These are phyloP conservation scores for Globisporangium abappressorium DNA, from an alignment of 352 stramenopile genomes.

Conservation along the genomic window DNA sequence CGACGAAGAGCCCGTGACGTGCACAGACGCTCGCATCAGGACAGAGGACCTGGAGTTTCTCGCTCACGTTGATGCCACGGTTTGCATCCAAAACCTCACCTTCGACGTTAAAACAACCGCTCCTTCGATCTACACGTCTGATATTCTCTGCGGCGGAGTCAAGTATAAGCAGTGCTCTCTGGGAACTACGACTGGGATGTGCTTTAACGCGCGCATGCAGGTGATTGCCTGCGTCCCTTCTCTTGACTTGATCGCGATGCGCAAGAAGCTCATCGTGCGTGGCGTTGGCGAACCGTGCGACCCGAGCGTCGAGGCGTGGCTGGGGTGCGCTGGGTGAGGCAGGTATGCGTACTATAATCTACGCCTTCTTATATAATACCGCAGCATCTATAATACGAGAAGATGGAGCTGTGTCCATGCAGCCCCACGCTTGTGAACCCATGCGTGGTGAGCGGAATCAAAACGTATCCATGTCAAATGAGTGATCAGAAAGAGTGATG, in stretches of 20 bases:
- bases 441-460: not conserved
- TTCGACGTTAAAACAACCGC: not conserved
- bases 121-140: constrained; percentile 24
- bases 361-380: not conserved
- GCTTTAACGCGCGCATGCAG: constrained; percentile 44
- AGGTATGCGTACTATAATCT: not conserved
- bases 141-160: constrained; percentile 25
- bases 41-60: constrained; percentile 18
- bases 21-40: constrained; percentile 23
- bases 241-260: constrained; percentile 32
- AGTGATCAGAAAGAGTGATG: not conserved
- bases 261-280: constrained; percentile 28
- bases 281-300: constrained; percentile 26
- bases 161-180: constrained; percentile 32
- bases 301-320: constrained; percentile 28
- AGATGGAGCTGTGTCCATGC: not conserved
- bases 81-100: constrained; percentile 11
- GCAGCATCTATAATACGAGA: not conserved
- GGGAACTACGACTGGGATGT: constrained; percentile 25
- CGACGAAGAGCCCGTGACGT: constrained; percentile 24
- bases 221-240: constrained; percentile 40
- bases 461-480: not conserved
- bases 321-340: not conserved
- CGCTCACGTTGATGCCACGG: not conserved
- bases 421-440: too few relatives aligned